phyloP scores from a whole-genome alignment of 176 grass and related monocot genomes.

The Hordeum marinum region DNA sequence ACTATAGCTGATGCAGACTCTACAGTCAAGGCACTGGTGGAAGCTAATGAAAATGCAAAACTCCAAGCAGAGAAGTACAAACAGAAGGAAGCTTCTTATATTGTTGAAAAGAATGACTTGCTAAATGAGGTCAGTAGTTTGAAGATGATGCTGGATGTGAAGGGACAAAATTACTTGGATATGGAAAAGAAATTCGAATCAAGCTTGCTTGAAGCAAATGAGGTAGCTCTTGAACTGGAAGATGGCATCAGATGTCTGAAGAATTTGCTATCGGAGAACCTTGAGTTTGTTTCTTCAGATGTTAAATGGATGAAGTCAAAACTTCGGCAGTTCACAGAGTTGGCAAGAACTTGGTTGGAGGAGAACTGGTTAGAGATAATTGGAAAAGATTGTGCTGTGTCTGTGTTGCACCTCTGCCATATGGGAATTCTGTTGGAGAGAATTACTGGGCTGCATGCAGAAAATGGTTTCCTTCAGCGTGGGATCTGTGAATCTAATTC shows the following conservation, averaged over 20 bases:
- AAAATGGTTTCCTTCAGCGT: slow-evolving; percentile 82
- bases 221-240: slow-evolving; percentile 64
- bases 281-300: slow-evolving; percentile 70
- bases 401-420: slow-evolving; percentile 87
- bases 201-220: slow-evolving; percentile 46
- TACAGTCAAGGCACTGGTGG: slow-evolving; percentile 62
- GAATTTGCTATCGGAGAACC: slow-evolving; percentile 43
- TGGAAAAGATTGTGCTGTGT: slow-evolving; percentile 91
- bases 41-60: slow-evolving; percentile 72
- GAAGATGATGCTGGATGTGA: slow-evolving; percentile 40
- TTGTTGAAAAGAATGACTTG: slow-evolving; percentile 42
- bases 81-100: slow-evolving; percentile 51
- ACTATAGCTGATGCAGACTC: slow-evolving; percentile 78
- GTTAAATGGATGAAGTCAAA: slow-evolving; percentile 59
- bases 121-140: slow-evolving; percentile 47
- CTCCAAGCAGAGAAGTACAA: slow-evolving; percentile 43
- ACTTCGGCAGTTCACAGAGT: slow-evolving; percentile 42
- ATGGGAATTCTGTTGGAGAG: slow-evolving; percentile 88
- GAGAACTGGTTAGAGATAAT: slow-evolving; percentile 92
- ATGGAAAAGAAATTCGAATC: slow-evolving; percentile 49
- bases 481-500: slow-evolving; percentile 73
- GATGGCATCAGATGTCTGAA: slow-evolving; percentile 51
- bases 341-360: slow-evolving; percentile 62
- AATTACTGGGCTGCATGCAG: slow-evolving; percentile 74
- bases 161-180: slow-evolving; percentile 54